Evolutionary conservation across 2,329 filamentous ascomycete genomes (phyloP), one percentile per base, ranked within the genome.

Genomic region (Diaporthe caulivora): DNA sequence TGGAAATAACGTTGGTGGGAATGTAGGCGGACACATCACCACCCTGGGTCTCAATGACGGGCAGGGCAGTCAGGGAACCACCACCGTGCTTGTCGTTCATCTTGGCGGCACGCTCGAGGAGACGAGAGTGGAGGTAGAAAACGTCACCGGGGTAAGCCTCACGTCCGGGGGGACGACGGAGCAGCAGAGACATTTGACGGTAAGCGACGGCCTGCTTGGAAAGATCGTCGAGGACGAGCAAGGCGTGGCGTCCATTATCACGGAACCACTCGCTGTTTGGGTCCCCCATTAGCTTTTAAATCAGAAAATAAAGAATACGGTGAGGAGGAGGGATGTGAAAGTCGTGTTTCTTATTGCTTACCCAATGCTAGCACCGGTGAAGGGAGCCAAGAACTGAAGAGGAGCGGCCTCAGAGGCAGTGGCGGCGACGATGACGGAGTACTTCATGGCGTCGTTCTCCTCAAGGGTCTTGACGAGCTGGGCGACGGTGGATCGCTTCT

Each of bases 1-100:
- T 99, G 86, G 96, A 98, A 92, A 99, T 99, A 89, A 98, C 97
- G 91, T 98, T 99, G 89, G 97, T 99, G 82, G 97, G 97, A 92
- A 99, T 98, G 88, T 98, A 99, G 81, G 97, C 97, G 81, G 97
- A 98, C 83, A 99, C 97, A 88, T 99, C 97, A 94, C 97, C 97
- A 92, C 97, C 97, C 91, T 98, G 97, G 85, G 97, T 99, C 92
- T 99, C 97, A 85, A 99, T 98, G 87, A 98, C 86, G 84, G 97
- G 97, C 77, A 99, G 93, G 79, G 97, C 96, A 87, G 97, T 99
- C 87, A 98, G 91, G 80, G 96, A 98, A 85, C 97, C 97, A 87
- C 94, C 95, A 83, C 95, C 95, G 84, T 93, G 94, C 88, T 94
- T 96, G 86, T 95, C 90, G 92, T 93, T 98, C 92, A 99, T 95